Conservation (phyloP, 2,329 filamentous ascomycete genomes). For the Calonectria henricotiae region DNA sequence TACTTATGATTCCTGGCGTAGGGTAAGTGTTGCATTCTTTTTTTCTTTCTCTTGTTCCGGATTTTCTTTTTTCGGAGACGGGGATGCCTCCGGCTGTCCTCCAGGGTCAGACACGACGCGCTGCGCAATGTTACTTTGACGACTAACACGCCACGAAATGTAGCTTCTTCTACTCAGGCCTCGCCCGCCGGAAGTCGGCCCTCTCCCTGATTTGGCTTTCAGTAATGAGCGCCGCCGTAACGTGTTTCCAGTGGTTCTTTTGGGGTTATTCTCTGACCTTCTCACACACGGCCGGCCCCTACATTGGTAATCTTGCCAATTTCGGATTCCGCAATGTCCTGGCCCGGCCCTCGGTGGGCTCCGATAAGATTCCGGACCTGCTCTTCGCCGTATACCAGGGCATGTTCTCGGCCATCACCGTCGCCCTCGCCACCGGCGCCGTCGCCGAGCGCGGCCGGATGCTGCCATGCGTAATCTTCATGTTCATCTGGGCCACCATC, state of each 20-base stretch:
- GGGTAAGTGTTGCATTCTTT: slow-evolving; percentile 66
- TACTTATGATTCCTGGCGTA: slow-evolving; percentile 94
- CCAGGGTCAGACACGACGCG: background rate
- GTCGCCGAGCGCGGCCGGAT: slow-evolving; percentile 91
- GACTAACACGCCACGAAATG: slow-evolving; percentile 34
- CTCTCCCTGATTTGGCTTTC: slow-evolving; percentile 93
- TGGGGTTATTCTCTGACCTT: slow-evolving; percentile 91
- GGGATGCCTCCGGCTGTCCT: background rate
- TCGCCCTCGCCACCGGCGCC: slow-evolving; percentile 87
- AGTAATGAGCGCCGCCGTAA: slow-evolving; percentile 87
- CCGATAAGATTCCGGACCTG: slow-evolving; percentile 82
- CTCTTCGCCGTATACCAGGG: slow-evolving; percentile 90
- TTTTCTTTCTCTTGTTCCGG: background rate
- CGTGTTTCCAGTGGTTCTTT: slow-evolving; percentile 95
- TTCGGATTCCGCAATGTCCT: slow-evolving; percentile 86
- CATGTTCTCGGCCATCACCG: slow-evolving; percentile 91
- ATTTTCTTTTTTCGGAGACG: slow-evolving; percentile 15
- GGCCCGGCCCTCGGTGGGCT: slow-evolving; percentile 82
- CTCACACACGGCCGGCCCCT: slow-evolving; percentile 82
- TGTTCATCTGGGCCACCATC: slow-evolving; percentile 92
- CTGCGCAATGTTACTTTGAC: slow-evolving; percentile 7
- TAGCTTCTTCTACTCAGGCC: slow-evolving; percentile 92
- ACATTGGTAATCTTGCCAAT: slow-evolving; percentile 85
- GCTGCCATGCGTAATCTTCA: slow-evolving; percentile 91
- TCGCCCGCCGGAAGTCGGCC: slow-evolving; percentile 90